Percentiles rank a stretch among this genome's conserved stretches.
Conservation (phyloP, 2,329 filamentous ascomycete genomes). For the Chaetomium globosum region DNA sequence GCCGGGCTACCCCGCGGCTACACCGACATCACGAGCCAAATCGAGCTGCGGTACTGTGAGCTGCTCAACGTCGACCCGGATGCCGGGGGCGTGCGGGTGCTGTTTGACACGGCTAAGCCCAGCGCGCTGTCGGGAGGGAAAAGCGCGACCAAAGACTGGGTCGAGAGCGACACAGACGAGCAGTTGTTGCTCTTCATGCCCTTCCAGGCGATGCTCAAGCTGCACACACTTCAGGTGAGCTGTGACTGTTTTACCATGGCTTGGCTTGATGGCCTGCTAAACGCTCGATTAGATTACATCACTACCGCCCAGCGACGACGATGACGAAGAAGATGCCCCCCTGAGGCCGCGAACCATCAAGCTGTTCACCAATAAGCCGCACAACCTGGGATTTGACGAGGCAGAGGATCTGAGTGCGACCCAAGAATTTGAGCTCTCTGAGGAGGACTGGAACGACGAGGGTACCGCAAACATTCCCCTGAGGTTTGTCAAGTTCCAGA, state of each 20-base stretch:
- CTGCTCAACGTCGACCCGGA: slow-evolving; percentile 83
- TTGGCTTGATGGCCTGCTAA: slow-evolving; percentile 19
- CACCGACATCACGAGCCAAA: slow-evolving; percentile 76
- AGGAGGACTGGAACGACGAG: slow-evolving; percentile 79
- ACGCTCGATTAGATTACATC: slow-evolving; percentile 73
- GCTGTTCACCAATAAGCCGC: slow-evolving; percentile 83
- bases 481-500: slow-evolving; percentile 97
- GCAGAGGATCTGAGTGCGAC: slow-evolving; percentile 82
- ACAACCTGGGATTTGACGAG: slow-evolving; percentile 93
- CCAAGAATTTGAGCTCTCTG: slow-evolving; percentile 74
- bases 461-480: slow-evolving; percentile 73
- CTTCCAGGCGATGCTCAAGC: slow-evolving; percentile 83
- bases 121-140: slow-evolving; percentile 63
- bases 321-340: slow-evolving; percentile 69
- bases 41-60: slow-evolving; percentile 79
- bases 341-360: slow-evolving; percentile 82
- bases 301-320: slow-evolving; percentile 63
- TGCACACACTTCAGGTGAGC: slow-evolving; percentile 74
- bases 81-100: slow-evolving; percentile 68
- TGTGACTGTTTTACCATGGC: slow-evolving; percentile 7
- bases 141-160: slow-evolving; percentile 70
- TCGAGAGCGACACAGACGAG: slow-evolving; percentile 96
- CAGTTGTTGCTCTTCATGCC: slow-evolving; percentile 92
- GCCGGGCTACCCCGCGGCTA: slow-evolving; percentile 78
- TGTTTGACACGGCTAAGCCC: slow-evolving; percentile 74